Percentiles rank a stretch among this genome's conserved stretches.
phyloP scores from a whole-genome alignment of 2,329 filamentous ascomycete species.

The Aspergillus sclerotialis region DNA sequence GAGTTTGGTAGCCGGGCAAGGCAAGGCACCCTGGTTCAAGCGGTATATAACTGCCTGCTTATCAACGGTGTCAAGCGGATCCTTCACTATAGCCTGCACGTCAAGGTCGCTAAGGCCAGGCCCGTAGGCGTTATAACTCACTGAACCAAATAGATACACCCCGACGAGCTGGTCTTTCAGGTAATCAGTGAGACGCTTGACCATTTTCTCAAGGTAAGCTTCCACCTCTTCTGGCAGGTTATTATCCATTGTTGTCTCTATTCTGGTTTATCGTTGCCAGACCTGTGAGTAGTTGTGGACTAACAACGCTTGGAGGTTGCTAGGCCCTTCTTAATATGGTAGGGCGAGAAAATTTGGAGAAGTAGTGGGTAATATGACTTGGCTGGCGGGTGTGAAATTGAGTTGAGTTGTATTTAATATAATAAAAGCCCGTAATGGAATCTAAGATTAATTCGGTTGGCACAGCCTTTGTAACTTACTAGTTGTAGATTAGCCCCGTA shows the following conservation, averaged over 20 bases:
- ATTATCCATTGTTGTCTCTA: slow-evolving; percentile 4
- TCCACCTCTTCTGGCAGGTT: slow-evolving; percentile 4
- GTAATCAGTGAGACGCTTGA: slow-evolving; percentile 4
- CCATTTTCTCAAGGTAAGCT: slow-evolving; percentile 2
- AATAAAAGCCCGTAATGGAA: not conserved
- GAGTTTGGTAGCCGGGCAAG: slow-evolving; percentile 9
- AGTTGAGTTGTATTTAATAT: not conserved
- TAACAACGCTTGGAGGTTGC: too few relatives aligned
- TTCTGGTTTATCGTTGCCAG: slow-evolving; percentile 2
- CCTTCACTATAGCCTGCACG: slow-evolving; percentile 7
- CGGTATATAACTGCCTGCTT: slow-evolving; percentile 5
- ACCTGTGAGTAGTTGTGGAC: too few relatives aligned
- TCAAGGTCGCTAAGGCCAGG: slow-evolving; percentile 6
- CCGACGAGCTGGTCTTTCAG: slow-evolving; percentile 7
- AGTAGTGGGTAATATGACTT: not conserved
- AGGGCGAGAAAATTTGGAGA: not conserved
- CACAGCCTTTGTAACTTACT: not conserved
- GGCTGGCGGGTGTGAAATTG: not conserved
- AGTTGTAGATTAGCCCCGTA: not conserved
- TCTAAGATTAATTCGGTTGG: not conserved
- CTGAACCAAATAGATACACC: slow-evolving; percentile 8
- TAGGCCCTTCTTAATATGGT: not conserved
- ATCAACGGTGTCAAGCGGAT: slow-evolving; percentile 4
- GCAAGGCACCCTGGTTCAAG: slow-evolving; percentile 6
- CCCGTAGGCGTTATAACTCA: slow-evolving; percentile 8